These are phyloP conservation scores for Leccinum longicurvipes DNA, from an alignment of 768 basidiomycete genomes.

Conservation along the genomic window DNA sequence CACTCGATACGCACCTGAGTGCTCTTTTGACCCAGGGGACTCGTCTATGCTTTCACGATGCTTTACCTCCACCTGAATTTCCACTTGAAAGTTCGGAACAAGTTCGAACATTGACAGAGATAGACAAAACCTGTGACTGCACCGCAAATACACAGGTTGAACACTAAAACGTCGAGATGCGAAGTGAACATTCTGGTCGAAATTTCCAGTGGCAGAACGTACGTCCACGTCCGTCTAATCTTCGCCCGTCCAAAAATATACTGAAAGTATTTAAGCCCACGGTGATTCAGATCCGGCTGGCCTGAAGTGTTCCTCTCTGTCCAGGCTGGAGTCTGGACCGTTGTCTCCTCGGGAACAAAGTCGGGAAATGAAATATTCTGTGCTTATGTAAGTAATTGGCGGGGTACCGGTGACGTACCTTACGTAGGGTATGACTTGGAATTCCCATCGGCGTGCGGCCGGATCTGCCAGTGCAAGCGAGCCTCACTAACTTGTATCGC, in stretches of 20 bases:
- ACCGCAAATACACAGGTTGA: not conserved
- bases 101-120: not conserved
- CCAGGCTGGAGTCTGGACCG: too few relatives aligned
- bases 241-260: not conserved
- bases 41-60: not conserved
- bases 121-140: not conserved
- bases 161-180: not conserved
- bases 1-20: too few relatives aligned
- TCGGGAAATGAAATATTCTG: too few relatives aligned
- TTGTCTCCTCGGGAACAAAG: too few relatives aligned
- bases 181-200: not conserved
- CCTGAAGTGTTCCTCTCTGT: too few relatives aligned
- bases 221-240: not conserved
- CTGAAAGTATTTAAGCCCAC: not conserved
- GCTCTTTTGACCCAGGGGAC: not conserved
- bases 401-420: too few relatives aligned
- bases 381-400: too few relatives aligned
- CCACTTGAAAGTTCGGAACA: not conserved
- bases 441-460: not conserved
- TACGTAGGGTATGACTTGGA: too few relatives aligned
- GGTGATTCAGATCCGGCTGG: not conserved
- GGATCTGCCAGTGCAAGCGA: not conserved
- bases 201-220: not conserved
- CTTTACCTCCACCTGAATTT: not conserved
- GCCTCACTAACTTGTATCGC: too few relatives aligned